Base-by-base conservation (phyloP, 2,329 filamentous ascomycete genomes). In the Aspergillus nomiae region DNA sequence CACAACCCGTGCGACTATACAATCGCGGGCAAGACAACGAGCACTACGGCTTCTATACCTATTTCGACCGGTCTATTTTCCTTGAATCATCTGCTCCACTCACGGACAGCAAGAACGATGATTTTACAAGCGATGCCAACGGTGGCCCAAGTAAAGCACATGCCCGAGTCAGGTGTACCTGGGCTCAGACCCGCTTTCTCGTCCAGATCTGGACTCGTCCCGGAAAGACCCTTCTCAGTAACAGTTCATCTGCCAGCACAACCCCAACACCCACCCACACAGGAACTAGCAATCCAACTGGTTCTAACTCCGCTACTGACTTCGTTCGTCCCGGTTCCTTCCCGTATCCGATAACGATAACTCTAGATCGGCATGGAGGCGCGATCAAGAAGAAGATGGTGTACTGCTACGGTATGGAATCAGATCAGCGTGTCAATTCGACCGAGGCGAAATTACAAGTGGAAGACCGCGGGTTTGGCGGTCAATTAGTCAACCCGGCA, bases 31-130 rank as follows among this genome's bases (percentile, higher is more conserved):
- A 91, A 32, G 81, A 85, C 2, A 90, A 89, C 0, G 94, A 98
- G 76, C 92, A 97, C 78, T 97, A 96, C 77, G 92, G 92, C 2
- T 97, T 97, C 80, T 97, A 97, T 80, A 91, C 87, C 0, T 96
- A 97, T 82, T 98, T 91, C 77, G 89, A 93, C 78, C 92, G 93
- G 67, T 90, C 90, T 10, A 92, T 96, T 66, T 96, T 94, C 81
- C 83, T 96, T 65, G 87, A 89, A 69, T 88, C 87, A 19, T 79
- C 84, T 12, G 77, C 78, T 0, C 75, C 80, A 1, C 74, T 86
- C 62, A 84, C 85, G 38, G 65, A 73, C 19, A 72, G 74, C 1
- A 75, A 74, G 41, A 73, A 71, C 11, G 78, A 79, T 45, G 74
- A 78, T 10, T 73, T 78, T 3, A 71, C 81, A 3, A 78, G 78